Conservation (phyloP, 768 basidiomycete species). For the Hericium erinaceus region DNA sequence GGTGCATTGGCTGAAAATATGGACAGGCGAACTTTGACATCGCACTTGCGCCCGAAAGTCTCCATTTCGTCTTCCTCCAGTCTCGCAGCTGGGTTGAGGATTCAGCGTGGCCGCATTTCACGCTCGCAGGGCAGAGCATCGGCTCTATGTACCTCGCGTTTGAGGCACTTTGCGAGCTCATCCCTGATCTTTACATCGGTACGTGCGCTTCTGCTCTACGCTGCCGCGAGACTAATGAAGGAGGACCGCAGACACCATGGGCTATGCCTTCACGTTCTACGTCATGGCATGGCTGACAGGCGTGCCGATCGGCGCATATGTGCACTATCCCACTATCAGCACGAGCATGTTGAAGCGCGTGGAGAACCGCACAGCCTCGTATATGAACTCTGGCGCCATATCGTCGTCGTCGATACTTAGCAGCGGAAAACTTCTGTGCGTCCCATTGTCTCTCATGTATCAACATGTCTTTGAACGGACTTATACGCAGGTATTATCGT, state of each 20-base stretch:
- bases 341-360: slow-evolving; percentile 89
- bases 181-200: slow-evolving; percentile 93
- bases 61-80: slow-evolving; percentile 78
- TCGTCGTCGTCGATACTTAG: slow-evolving; percentile 49
- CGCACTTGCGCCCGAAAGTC: slow-evolving; percentile 44
- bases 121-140: slow-evolving; percentile 83
- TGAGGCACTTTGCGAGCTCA: slow-evolving; percentile 70
- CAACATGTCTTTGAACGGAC: neutral
- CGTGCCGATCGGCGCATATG: slow-evolving; percentile 80
- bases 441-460: neutral
- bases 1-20: no score
- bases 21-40: slow-evolving; percentile 76
- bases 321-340: slow-evolving; percentile 96
- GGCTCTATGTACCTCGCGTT: slow-evolving; percentile 79
- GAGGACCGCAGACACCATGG: slow-evolving; percentile 77
- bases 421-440: slow-evolving; percentile 54
- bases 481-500: slow-evolving; percentile 65
- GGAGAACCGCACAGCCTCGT: slow-evolving; percentile 40
- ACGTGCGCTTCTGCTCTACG: slow-evolving; percentile 12
- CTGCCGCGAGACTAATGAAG: neutral
- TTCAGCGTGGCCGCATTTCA: slow-evolving; percentile 80
- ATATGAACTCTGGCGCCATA: slow-evolving; percentile 53
- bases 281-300: slow-evolving; percentile 53
- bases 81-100: slow-evolving; percentile 72
- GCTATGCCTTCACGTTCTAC: slow-evolving; percentile 91